Percentiles rank a stretch among this genome's conserved stretches.
Conservation (phyloP, 1,284 basidiomycete species). For the Irpex sp. region DNA sequence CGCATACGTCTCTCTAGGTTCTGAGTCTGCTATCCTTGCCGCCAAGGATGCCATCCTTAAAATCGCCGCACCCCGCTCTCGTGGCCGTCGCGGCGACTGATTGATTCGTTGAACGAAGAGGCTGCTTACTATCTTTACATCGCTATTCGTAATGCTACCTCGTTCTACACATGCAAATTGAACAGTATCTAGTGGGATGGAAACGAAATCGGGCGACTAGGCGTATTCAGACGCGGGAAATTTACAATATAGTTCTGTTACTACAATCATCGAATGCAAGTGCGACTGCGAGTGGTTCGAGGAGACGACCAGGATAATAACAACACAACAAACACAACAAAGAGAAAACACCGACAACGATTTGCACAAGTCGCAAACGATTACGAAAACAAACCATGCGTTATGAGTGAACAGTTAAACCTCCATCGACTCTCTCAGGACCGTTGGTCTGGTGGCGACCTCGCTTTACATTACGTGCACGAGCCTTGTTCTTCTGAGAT, state of each 20-base stretch:
- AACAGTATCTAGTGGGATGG: constrained; percentile 1
- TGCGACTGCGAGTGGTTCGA: background rate
- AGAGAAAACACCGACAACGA: background rate
- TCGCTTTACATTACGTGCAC: constrained; percentile 17
- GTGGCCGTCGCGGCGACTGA: constrained; percentile 42
- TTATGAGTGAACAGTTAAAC: constrained; percentile 28
- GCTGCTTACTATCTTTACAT: constrained; percentile 8
- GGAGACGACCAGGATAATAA: background rate
- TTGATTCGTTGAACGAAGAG: background rate
- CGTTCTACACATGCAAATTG: constrained; percentile 9
- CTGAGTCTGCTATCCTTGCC: constrained; percentile 64
- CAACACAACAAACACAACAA: no score
- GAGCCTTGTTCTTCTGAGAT: background rate
- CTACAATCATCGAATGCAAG: background rate
- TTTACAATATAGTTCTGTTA: constrained; percentile 5
- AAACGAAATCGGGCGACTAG: constrained; percentile 4
- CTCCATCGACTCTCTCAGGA: constrained; percentile 27
- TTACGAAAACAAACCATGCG: background rate
- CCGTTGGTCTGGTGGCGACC: constrained; percentile 21
- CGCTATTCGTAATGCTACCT: constrained; percentile 15
- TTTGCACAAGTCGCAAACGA: background rate
- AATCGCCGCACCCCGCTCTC: constrained; percentile 48
- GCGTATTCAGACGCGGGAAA: constrained; percentile 1
- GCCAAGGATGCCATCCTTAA: constrained; percentile 82
- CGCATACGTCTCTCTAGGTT: constrained; percentile 39